These are phyloP conservation scores for Mycena latifolia DNA, from an alignment of 768 basidiomycete species.

Conservation along the genomic window DNA sequence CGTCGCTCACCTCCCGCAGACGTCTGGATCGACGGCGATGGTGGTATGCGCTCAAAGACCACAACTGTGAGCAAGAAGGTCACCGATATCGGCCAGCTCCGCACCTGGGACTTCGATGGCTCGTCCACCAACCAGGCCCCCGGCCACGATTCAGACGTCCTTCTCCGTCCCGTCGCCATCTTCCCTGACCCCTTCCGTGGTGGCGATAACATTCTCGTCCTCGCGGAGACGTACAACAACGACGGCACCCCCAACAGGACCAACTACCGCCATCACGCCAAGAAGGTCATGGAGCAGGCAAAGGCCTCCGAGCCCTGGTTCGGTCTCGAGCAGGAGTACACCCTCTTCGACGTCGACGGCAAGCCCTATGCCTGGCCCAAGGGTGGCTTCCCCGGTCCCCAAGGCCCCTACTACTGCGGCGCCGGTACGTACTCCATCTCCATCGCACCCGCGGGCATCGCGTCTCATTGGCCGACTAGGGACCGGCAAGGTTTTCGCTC, in stretches of 20 bases:
- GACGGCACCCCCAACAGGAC: conserved; percentile 98
- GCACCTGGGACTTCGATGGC: conserved; percentile 99
- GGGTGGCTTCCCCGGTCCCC: conserved; percentile 99
- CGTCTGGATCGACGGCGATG: conserved; percentile 98
- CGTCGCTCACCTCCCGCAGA: conserved; percentile 62
- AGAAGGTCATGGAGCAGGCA: conserved; percentile 95
- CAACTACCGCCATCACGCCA: conserved; percentile 94
- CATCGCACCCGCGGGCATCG: conserved; percentile 25
- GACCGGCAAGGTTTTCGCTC: conserved; percentile 97
- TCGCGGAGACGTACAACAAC: conserved; percentile 98
- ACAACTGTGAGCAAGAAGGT: conserved; percentile 91
- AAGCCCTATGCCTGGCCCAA: conserved; percentile 97
- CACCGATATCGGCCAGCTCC: conserved; percentile 90
- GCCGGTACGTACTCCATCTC: conserved; percentile 72
- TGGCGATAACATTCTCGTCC: conserved; percentile 96
- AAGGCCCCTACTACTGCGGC: conserved; percentile 99
- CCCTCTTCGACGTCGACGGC: conserved; percentile 94
- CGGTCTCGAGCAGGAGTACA: conserved; percentile 99
- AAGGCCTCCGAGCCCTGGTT: conserved; percentile 92
- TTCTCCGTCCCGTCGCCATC: conserved; percentile 96
- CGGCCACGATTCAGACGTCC: conserved; percentile 95
- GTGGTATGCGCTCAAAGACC: conserved; percentile 96
- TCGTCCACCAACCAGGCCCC: conserved; percentile 98
- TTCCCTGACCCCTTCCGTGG: conserved; percentile 99
- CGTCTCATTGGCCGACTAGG: conserved; percentile 60